Conservation (phyloP, 306 rosid species). For the Pueraria montana region DNA sequence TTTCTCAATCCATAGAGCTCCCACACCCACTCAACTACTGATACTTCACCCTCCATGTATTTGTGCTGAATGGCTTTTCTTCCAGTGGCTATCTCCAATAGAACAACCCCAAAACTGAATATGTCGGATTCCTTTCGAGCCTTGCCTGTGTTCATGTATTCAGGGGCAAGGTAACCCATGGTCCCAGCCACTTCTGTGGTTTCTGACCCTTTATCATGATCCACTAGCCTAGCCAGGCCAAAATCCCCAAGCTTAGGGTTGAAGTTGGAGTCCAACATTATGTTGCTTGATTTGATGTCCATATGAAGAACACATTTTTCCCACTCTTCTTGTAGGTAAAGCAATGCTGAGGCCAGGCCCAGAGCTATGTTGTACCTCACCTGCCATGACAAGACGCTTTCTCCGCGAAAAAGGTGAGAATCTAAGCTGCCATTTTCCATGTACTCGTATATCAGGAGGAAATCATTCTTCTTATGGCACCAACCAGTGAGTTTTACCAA, state of each 20-base stretch:
- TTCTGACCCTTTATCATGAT: slow-evolving; percentile 42
- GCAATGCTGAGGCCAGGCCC: slow-evolving; percentile 55
- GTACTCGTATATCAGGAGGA: slow-evolving; percentile 54
- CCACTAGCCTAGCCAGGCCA: slow-evolving; percentile 62
- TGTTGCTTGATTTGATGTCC: slow-evolving; percentile 64
- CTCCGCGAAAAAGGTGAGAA: slow-evolving; percentile 39
- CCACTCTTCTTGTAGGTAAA: slow-evolving; percentile 59
- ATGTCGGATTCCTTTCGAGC: slow-evolving; percentile 52
- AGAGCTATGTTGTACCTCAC: slow-evolving; percentile 48
- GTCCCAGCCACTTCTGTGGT: slow-evolving; percentile 55
- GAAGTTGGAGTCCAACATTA: slow-evolving; percentile 61
- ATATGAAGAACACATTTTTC: slow-evolving; percentile 59
- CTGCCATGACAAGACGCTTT: slow-evolving; percentile 44
- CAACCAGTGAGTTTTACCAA: slow-evolving; percentile 58
- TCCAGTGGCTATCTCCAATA: slow-evolving; percentile 50
- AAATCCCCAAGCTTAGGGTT: slow-evolving; percentile 57
- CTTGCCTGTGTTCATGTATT: slow-evolving; percentile 42
- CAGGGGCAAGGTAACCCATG: slow-evolving; percentile 57
- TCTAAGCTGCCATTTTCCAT: slow-evolving; percentile 60
- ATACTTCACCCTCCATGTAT: not conserved
- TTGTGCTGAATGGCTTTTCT: slow-evolving; percentile 43
- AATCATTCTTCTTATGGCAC: slow-evolving; percentile 53
- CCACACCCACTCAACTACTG: slow-evolving; percentile 58
- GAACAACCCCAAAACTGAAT: slow-evolving; percentile 55
- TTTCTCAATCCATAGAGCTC: slow-evolving; percentile 49